A percentile compares a stretch with the other conserved stretches of the same genome.
These are phyloP conservation scores for Beauveria sp. DNA, from an alignment of 2,329 filamentous ascomycete genomes.

Conservation along the genomic window DNA sequence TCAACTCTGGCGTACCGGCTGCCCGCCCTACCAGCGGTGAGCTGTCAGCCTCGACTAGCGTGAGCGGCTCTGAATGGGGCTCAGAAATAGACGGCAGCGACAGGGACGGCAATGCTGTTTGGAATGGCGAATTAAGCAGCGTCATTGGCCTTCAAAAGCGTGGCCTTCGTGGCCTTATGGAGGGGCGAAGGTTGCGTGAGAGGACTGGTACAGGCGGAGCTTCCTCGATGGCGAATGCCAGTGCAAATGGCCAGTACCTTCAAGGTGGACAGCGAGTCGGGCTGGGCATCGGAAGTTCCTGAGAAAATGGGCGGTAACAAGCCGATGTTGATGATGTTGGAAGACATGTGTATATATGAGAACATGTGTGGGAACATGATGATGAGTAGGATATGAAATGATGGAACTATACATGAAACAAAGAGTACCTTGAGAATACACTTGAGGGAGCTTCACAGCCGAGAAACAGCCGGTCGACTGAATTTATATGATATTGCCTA, in stretches of 20 bases:
- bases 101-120: constrained; percentile 46
- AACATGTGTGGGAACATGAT: not conserved
- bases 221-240: constrained; percentile 23
- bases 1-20: constrained; percentile 37
- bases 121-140: constrained; percentile 74
- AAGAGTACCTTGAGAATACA: not conserved
- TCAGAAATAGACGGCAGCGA: constrained; percentile 45
- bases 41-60: constrained; percentile 41
- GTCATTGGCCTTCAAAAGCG: constrained; percentile 95
- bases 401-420: not conserved
- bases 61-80: constrained; percentile 49
- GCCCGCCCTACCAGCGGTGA: constrained; percentile 39
- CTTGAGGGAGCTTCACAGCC: constrained; percentile 5
- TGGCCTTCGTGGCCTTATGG: constrained; percentile 87
- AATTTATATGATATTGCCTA: not conserved
- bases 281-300: constrained; percentile 45
- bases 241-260: constrained; percentile 21
- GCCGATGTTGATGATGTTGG: constrained; percentile 8
- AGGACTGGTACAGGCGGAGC: constrained; percentile 41
- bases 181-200: constrained; percentile 79
- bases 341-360: constrained; percentile 9
- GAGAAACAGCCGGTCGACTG: not conserved
- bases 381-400: not conserved
- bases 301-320: constrained; percentile 1
- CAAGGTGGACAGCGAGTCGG: constrained; percentile 35